phyloP scores from a whole-genome alignment of 306 rosid genomes.

The Castanospermum australe region DNA sequence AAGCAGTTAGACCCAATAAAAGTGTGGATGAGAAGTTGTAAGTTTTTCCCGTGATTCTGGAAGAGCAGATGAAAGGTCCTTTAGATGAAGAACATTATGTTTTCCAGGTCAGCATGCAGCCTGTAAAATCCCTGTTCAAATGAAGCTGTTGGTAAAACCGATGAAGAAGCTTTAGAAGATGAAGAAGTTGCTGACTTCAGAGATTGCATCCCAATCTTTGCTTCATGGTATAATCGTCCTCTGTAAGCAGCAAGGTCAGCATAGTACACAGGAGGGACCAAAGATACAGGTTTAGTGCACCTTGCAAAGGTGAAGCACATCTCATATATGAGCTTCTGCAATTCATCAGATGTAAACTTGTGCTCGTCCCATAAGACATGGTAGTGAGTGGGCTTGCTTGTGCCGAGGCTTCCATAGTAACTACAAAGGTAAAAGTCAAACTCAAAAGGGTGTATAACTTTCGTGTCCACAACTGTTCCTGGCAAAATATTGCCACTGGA shows the following conservation, averaged over 20 bases:
- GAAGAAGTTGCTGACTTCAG: constrained; percentile 34
- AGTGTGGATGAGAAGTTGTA: background rate
- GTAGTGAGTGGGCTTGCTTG: constrained; percentile 88
- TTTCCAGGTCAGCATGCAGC: constrained; percentile 57
- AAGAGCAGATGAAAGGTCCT: background rate
- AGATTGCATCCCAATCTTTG: constrained; percentile 35
- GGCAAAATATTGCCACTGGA: constrained; percentile 51
- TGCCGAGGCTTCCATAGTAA: constrained; percentile 70
- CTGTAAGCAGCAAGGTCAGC: constrained; percentile 87
- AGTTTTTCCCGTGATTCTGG: background rate
- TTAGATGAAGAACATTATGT: constrained; percentile 65
- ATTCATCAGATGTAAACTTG: constrained; percentile 58
- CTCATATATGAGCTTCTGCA: constrained; percentile 70
- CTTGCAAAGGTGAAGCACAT: constrained; percentile 83
- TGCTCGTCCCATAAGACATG: constrained; percentile 82
- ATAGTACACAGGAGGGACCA: constrained; percentile 82
- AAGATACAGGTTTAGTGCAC: constrained; percentile 81
- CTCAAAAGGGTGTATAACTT: constrained; percentile 67
- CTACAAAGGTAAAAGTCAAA: constrained; percentile 80
- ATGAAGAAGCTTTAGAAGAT: constrained; percentile 25
- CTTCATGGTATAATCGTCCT: constrained; percentile 70
- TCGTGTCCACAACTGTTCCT: constrained; percentile 75
- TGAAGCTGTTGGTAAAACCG: constrained; percentile 33
- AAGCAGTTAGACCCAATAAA: constrained; percentile 18
- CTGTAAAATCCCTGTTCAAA: constrained; percentile 37